phyloP scores from a whole-genome alignment of 2,329 filamentous ascomycete species.

The Lachnellula hyalina region DNA sequence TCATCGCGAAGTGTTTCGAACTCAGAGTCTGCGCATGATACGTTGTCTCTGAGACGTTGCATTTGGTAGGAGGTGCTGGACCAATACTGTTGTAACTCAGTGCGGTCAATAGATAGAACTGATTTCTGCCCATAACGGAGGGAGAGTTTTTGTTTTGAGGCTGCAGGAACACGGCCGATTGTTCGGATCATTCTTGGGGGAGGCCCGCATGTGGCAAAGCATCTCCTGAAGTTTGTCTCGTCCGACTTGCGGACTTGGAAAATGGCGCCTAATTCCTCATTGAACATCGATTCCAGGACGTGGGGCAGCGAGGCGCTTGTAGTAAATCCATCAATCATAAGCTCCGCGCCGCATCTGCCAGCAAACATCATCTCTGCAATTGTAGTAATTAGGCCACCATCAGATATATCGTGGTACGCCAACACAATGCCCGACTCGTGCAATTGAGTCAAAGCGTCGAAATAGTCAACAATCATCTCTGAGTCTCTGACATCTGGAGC shows the following conservation, averaged over 20 bases:
- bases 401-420: slow-evolving; percentile 91
- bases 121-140: slow-evolving; percentile 66
- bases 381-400: slow-evolving; percentile 87
- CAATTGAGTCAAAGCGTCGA: slow-evolving; percentile 70
- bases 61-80: slow-evolving; percentile 82
- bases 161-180: slow-evolving; percentile 70
- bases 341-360: slow-evolving; percentile 79
- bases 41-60: slow-evolving; percentile 86
- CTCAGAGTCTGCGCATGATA: slow-evolving; percentile 78
- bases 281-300: slow-evolving; percentile 79
- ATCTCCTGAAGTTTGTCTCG: slow-evolving; percentile 78
- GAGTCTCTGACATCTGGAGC: slow-evolving; percentile 81
- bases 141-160: slow-evolving; percentile 67
- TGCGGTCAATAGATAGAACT: slow-evolving; percentile 64
- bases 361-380: slow-evolving; percentile 98
- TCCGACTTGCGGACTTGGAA: slow-evolving; percentile 89
- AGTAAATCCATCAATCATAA: slow-evolving; percentile 72
- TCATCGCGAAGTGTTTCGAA: slow-evolving; percentile 69
- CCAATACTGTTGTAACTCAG: slow-evolving; percentile 82
- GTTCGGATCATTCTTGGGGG: slow-evolving; percentile 76
- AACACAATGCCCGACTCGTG: slow-evolving; percentile 69
- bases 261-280: slow-evolving; percentile 90
- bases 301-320: slow-evolving; percentile 54
- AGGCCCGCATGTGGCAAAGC: slow-evolving; percentile 86
- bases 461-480: slow-evolving; percentile 80